These are phyloP conservation scores for Centrapalus pauciflorus DNA, from an alignment of 129 eudicot species.

Conservation along the genomic window DNA sequence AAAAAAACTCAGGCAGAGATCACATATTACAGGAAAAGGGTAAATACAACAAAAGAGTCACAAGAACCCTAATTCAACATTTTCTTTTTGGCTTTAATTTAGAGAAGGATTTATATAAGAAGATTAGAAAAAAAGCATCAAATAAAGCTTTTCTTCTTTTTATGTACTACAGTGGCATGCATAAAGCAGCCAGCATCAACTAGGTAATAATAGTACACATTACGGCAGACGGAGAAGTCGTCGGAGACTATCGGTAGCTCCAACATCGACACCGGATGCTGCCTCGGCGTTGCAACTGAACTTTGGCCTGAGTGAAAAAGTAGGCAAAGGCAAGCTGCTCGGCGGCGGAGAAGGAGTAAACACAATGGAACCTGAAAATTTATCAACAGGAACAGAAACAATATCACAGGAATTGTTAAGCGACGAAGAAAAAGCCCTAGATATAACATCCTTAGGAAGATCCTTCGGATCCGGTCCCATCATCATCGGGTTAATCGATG, in stretches of 20 bases:
- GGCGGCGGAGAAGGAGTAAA: constrained; percentile 78
- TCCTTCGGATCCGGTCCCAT: constrained; percentile 49
- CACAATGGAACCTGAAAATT: constrained; percentile 48
- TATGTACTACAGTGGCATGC: constrained; percentile 27
- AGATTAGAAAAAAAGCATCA: constrained; percentile 24
- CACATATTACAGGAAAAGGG: constrained; percentile 21
- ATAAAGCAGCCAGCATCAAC: constrained; percentile 7
- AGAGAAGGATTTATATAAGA: neutral
- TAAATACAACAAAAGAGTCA: neutral
- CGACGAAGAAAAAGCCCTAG: constrained; percentile 22
- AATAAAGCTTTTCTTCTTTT: constrained; percentile 12
- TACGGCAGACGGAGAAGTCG: constrained; percentile 59
- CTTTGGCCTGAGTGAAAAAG: constrained; percentile 74
- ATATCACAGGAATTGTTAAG: neutral
- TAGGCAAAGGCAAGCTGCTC: constrained; percentile 92
- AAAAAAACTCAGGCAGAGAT: constrained; percentile 24
- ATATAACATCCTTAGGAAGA: constrained; percentile 28
- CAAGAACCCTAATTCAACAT: neutral
- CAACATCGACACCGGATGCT: constrained; percentile 40
- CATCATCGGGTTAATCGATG: neutral
- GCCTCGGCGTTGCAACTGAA: constrained; percentile 48
- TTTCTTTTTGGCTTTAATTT: too few species aligned
- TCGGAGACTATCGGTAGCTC: constrained; percentile 65
- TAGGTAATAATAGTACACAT: constrained; percentile 9
- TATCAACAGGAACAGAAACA: constrained; percentile 13